Base-by-base conservation (phyloP, 176 grass and related monocot species). In the Oryza glumipatula region DNA sequence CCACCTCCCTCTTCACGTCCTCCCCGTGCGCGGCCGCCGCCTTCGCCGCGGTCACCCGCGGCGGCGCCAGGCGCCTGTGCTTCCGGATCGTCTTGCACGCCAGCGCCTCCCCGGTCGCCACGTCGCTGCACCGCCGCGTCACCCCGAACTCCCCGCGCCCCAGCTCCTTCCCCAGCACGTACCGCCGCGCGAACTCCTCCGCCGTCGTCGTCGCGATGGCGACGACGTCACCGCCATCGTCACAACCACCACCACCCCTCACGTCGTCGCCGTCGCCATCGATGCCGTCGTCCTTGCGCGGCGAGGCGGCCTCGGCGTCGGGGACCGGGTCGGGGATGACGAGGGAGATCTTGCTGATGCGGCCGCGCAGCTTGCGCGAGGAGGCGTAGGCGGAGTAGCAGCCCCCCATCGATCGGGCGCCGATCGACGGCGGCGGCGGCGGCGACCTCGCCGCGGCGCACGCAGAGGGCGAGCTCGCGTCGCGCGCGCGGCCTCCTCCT, bases 101-200 rank as follows among this genome's bases (percentile, higher is more conserved):
- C 65, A 93, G 87, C 17, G 58, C 26, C 77, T 89, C 87, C 1
- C 91, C 84, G 3, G 91, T 93, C 72, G 46, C 36, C n/a, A 49
- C 82, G 58, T 93, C 91, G 3, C 13, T 68, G 76, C 94, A 96
- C 1, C 87, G 91, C 3, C 82, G 78, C n/a, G 91, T 94, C 1
- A 91, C 88, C 8, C 94, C 94, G 78, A 97, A 97, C 91, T 97
- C 91, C 1, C 94, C 94, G 17, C 91, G 94, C 11, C 94, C 91
- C 1, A 97, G 91, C 79, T 91, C 91, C 26, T 41, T 7, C 1
- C 94, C 94, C 3, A 97, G 87, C 26, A 46, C 38, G 84, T 90
- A 97, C 6, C 86, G 78, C 19, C 74, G 74, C 60, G 48, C 83
- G 80, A 93, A 89, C 76, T 93, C 76, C 1, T 67, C 33, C 5